phyloP scores from a whole-genome alignment of 495 filamentous ascomycete species.

The Xylaria bambusicola region DNA sequence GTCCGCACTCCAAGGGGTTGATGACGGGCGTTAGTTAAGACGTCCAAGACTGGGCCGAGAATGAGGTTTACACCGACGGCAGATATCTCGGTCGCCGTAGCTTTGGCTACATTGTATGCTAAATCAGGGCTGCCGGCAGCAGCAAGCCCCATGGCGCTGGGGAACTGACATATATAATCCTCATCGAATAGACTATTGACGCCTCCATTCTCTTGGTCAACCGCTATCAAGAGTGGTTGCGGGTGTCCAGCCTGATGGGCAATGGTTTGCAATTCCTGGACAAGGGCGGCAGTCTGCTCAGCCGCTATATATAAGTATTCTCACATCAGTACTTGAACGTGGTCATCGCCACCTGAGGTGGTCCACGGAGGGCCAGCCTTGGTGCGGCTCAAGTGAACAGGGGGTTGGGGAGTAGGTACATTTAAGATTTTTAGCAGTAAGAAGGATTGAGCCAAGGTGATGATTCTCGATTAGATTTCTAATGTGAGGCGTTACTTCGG shows the following conservation, averaged over 20 bases:
- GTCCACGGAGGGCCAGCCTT: not conserved
- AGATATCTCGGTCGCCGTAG: constrained; percentile 81
- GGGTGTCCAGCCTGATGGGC: constrained; percentile 84
- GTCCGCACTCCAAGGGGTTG: constrained; percentile 85
- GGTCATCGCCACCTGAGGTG: not conserved
- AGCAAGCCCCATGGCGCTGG: constrained; percentile 86
- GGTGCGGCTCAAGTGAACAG: constrained; percentile 5
- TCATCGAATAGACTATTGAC: constrained; percentile 93
- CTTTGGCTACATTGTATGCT: constrained; percentile 79
- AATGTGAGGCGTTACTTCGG: constrained; percentile 82
- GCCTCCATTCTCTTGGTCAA: constrained; percentile 94
- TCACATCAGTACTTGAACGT: constrained; percentile 23
- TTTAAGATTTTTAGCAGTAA: constrained; percentile 90
- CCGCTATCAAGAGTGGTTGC: constrained; percentile 77
- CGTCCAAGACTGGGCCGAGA: constrained; percentile 86
- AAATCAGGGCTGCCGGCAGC: constrained; percentile 77
- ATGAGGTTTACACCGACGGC: constrained; percentile 91
- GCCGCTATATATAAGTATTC: constrained; percentile 57
- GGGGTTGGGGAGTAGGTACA: constrained; percentile 52
- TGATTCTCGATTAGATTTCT: constrained; percentile 81
- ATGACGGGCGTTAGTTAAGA: constrained; percentile 83
- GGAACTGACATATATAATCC: constrained; percentile 87
- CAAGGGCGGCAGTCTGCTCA: constrained; percentile 76
- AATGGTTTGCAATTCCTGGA: constrained; percentile 83
- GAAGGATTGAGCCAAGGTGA: constrained; percentile 77